These are phyloP conservation scores for Phytopythium aichiense DNA, from an alignment of 352 stramenopile genomes.

Conservation along the genomic window DNA sequence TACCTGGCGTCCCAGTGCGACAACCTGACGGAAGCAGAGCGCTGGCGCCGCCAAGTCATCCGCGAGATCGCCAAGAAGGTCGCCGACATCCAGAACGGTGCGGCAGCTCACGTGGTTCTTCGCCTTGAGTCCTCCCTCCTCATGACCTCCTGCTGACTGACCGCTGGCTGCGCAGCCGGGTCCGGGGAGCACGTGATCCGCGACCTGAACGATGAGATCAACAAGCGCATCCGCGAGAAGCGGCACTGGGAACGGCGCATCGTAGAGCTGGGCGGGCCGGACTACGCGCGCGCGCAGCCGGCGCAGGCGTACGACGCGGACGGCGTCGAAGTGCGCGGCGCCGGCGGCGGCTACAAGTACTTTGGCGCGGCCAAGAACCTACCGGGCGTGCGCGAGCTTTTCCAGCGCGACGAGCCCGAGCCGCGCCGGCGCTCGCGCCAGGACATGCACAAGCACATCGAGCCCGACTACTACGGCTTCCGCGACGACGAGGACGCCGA, in stretches of 20 bases:
- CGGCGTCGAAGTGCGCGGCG: slow-evolving; percentile 56
- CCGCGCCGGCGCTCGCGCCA: slow-evolving; percentile 49
- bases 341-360: slow-evolving; percentile 91
- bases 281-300: slow-evolving; percentile 85
- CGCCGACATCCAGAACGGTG: slow-evolving; percentile 95
- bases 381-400: slow-evolving; percentile 94
- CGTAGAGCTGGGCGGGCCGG: slow-evolving; percentile 86
- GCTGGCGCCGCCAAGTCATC: slow-evolving; percentile 92
- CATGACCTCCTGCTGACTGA: not conserved
- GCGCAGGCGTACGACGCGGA: slow-evolving; percentile 70
- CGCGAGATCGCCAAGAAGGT: slow-evolving; percentile 95
- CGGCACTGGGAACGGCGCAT: slow-evolving; percentile 85
- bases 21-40: slow-evolving; percentile 92
- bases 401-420: slow-evolving; percentile 79
- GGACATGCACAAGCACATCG: slow-evolving; percentile 92
- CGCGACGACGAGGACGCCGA: slow-evolving; percentile 60
- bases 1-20: slow-evolving; percentile 93
- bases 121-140: not conserved
- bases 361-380: slow-evolving; percentile 97
- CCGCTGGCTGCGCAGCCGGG: slow-evolving; percentile 38
- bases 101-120: not conserved
- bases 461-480: slow-evolving; percentile 81
- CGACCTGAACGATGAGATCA: slow-evolving; percentile 99
- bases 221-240: slow-evolving; percentile 96
- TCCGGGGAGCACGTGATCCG: slow-evolving; percentile 95